Percentiles rank a stretch among this genome's conserved stretches.
Evolutionary conservation across 2,329 filamentous ascomycete genomes (phyloP).

Genomic region (Aureobasidium zeae): DNA sequence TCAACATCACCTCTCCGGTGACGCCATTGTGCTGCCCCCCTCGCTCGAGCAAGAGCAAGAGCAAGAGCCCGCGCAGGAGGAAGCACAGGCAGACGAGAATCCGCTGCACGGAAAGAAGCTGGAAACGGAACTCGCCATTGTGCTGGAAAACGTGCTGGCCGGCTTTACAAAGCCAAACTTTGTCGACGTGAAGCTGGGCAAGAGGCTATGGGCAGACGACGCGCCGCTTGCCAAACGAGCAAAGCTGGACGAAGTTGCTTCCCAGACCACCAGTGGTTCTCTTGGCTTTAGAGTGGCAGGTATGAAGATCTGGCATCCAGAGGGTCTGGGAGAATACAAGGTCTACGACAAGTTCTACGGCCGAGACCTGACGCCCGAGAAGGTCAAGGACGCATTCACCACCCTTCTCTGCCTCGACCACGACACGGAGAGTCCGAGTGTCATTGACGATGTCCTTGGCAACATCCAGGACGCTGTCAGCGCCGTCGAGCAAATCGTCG

Average conservation of each 20-base stretch:
- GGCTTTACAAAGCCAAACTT: slow-evolving; percentile 83
- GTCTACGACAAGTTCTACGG: slow-evolving; percentile 60
- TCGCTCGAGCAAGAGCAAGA: not conserved
- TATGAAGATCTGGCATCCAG: slow-evolving; percentile 49
- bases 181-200: slow-evolving; percentile 84
- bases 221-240: slow-evolving; percentile 49
- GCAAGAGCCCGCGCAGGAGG: slow-evolving; percentile 14
- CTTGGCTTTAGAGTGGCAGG: slow-evolving; percentile 57
- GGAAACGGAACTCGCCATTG: slow-evolving; percentile 68
- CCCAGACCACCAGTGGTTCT: slow-evolving; percentile 49
- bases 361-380: slow-evolving; percentile 46
- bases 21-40: slow-evolving; percentile 16
- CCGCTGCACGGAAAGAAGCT: slow-evolving; percentile 52
- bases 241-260: slow-evolving; percentile 50
- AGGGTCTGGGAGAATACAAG: slow-evolving; percentile 35
- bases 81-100: not conserved
- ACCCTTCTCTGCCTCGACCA: slow-evolving; percentile 46
- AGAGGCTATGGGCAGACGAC: slow-evolving; percentile 72
- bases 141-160: slow-evolving; percentile 72
- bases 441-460: slow-evolving; percentile 36
- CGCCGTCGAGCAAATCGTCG: slow-evolving; percentile 46
- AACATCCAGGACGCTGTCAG: slow-evolving; percentile 38
- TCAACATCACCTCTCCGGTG: slow-evolving; percentile 2
- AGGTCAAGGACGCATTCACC: slow-evolving; percentile 49
- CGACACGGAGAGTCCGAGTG: slow-evolving; percentile 26